Percentiles rank a stretch among this genome's conserved stretches.
Evolutionary conservation across 1,284 basidiomycete genomes (phyloP).

Genomic region (Phlebopus sp.): DNA sequence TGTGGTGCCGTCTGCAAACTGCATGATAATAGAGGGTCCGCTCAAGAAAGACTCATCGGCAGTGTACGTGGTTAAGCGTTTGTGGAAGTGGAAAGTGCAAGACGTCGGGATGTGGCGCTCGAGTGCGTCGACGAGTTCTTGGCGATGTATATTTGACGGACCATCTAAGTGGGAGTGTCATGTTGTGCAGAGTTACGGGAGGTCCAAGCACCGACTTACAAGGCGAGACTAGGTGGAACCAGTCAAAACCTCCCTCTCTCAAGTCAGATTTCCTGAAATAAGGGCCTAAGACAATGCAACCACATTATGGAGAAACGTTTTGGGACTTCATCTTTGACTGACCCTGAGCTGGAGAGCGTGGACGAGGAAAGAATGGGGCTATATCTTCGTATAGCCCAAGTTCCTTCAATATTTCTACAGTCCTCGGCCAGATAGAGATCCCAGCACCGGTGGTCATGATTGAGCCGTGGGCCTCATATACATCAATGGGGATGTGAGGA

Average conservation of each 20-base stretch:
- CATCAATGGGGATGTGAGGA: slow-evolving; percentile 5
- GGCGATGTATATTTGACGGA: not conserved
- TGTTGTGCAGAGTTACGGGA: not conserved
- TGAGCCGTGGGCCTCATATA: slow-evolving; percentile 5
- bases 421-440: not conserved
- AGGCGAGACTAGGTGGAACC: not conserved
- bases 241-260: slow-evolving; percentile 6
- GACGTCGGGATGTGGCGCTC: not conserved
- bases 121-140: slow-evolving; percentile 2
- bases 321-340: not conserved
- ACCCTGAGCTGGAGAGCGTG: slow-evolving; percentile 3
- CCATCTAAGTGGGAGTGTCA: not conserved
- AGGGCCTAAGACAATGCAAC: not conserved
- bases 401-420: slow-evolving; percentile 4
- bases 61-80: slow-evolving; percentile 2
- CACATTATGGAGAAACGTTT: not conserved
- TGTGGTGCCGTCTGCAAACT: slow-evolving; percentile 22
- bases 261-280: slow-evolving; percentile 2
- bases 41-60: not conserved
- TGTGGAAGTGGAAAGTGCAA: slow-evolving; percentile 6
- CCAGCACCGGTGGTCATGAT: slow-evolving; percentile 2
- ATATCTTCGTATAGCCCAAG: slow-evolving; percentile 3
- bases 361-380: not conserved
- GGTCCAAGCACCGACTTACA: not conserved
- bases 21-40: not conserved